Evolutionary conservation across 2,329 filamentous ascomycete genomes (phyloP).

Genomic region (Exophiala sp.): DNA sequence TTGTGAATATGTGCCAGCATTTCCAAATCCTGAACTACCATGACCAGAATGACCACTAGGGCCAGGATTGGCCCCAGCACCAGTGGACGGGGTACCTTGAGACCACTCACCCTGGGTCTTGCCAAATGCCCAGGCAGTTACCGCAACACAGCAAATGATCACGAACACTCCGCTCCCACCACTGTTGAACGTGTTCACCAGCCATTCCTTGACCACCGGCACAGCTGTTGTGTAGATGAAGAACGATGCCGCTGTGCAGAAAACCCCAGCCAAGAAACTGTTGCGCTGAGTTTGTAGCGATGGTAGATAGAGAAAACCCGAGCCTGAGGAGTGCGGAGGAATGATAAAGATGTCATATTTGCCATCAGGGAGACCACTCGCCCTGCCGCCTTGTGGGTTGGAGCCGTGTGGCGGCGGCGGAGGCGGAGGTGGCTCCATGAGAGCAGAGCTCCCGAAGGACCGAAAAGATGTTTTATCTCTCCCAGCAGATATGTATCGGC

Average conservation of each 20-base stretch:
- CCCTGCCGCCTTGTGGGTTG: slow-evolving; percentile 59
- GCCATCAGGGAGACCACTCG: slow-evolving; percentile 68
- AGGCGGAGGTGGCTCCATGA: slow-evolving; percentile 56
- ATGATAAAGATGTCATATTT: slow-evolving; percentile 98
- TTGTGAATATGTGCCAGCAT: slow-evolving; percentile 10
- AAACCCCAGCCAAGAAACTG: slow-evolving; percentile 84
- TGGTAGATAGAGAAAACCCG: slow-evolving; percentile 89
- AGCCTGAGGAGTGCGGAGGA: slow-evolving; percentile 80
- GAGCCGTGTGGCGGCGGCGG: slow-evolving; percentile 82
- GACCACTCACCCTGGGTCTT: slow-evolving; percentile 53
- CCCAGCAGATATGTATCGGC: slow-evolving; percentile 12
- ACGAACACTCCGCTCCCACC: slow-evolving; percentile 68
- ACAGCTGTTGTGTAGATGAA: slow-evolving; percentile 66
- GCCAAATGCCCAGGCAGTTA: slow-evolving; percentile 72
- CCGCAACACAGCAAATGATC: slow-evolving; percentile 64
- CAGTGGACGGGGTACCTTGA: slow-evolving; percentile 3
- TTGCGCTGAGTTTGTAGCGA: slow-evolving; percentile 80
- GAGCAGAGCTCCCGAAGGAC: slow-evolving; percentile 19
- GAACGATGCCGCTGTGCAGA: slow-evolving; percentile 65
- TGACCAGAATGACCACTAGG: slow-evolving; percentile 7
- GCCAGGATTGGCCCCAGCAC: slow-evolving; percentile 5
- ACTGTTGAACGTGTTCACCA: slow-evolving; percentile 62
- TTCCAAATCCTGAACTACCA: slow-evolving; percentile 12
- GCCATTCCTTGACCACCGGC: slow-evolving; percentile 69
- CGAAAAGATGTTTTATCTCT: slow-evolving; percentile 11